phyloP scores from a whole-genome alignment of 164 flowering plant species.

The Taxillus chinensis region DNA sequence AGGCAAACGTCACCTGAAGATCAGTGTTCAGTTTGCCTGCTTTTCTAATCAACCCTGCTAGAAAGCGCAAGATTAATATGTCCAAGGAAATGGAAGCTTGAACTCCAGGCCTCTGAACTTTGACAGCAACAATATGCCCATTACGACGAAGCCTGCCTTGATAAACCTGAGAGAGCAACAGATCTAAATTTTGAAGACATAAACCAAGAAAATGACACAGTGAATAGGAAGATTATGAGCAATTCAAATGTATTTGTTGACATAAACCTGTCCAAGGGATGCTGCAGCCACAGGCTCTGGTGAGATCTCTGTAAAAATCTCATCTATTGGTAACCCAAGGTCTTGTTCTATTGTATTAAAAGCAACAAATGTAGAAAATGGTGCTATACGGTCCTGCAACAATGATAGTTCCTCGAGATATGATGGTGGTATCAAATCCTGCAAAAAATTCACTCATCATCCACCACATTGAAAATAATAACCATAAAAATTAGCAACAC shows the following conservation, averaged over 20 bases:
- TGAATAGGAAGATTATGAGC: slow-evolving; percentile 4
- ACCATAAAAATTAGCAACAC: too few species aligned
- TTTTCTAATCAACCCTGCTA: slow-evolving; percentile 56
- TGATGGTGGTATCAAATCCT: slow-evolving; percentile 92
- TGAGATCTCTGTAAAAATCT: slow-evolving; percentile 76
- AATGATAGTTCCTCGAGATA: slow-evolving; percentile 83
- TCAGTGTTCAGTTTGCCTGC: slow-evolving; percentile 79
- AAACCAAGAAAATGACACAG: not conserved
- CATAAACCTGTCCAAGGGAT: slow-evolving; percentile 88
- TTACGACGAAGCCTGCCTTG: slow-evolving; percentile 67
- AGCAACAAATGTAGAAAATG: slow-evolving; percentile 80
- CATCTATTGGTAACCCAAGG: slow-evolving; percentile 61
- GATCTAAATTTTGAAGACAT: not conserved
- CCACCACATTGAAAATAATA: too few species aligned
- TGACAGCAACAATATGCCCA: slow-evolving; percentile 84
- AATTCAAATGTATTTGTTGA: slow-evolving; percentile 1
- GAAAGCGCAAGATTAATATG: slow-evolving; percentile 64
- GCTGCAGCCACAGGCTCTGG: slow-evolving; percentile 95
- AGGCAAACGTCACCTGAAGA: slow-evolving; percentile 56
- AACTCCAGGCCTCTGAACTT: slow-evolving; percentile 98
- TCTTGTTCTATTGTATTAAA: slow-evolving; percentile 72
- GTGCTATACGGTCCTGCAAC: slow-evolving; percentile 88
- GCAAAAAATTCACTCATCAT: not conserved
- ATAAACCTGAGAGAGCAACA: slow-evolving; percentile 50
- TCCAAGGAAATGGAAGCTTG: slow-evolving; percentile 89